Percentiles rank a stretch among this genome's conserved stretches.
Evolutionary conservation across 306 rosid genomes (phyloP).

Genomic region (Crotalaria pallida): DNA sequence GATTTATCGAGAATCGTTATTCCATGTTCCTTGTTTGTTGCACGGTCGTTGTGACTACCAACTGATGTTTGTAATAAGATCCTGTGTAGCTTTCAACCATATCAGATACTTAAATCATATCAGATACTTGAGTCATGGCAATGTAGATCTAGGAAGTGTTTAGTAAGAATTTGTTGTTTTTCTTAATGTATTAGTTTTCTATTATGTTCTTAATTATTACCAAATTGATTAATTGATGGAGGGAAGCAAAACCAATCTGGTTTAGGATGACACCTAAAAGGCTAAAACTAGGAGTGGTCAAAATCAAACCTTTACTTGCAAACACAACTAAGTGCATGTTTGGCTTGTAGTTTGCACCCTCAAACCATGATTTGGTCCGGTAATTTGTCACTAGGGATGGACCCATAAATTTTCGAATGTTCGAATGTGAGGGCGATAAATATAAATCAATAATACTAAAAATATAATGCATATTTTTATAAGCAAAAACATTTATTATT

Average conservation of each 20-base stretch:
- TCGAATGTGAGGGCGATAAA: too few species aligned
- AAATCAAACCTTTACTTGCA: not conserved
- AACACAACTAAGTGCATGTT: too few species aligned
- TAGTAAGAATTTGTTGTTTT: not conserved
- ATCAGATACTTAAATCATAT: not conserved
- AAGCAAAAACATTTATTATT: too few species aligned
- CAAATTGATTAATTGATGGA: not conserved
- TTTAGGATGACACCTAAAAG: not conserved
- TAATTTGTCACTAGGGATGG: too few species aligned
- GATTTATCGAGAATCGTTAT: not conserved
- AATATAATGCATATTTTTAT: too few species aligned
- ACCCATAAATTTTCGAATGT: too few species aligned
- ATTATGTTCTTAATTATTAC: not conserved
- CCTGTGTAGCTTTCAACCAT: not conserved
- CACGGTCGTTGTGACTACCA: not conserved
- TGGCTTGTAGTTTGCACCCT: too few species aligned
- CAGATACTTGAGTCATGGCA: not conserved
- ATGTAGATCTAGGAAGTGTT: not conserved
- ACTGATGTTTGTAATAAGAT: not conserved
- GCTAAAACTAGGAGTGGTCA: too few species aligned
- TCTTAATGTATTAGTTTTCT: not conserved
- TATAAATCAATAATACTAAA: too few species aligned
- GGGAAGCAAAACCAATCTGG: not conserved
- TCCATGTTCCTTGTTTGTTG: slow-evolving; percentile 12
- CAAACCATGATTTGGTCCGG: too few species aligned